Evolutionary conservation across 1,284 basidiomycete species (phyloP), one percentile per base, ranked within the genome.

Genomic region (Cryptococcus maquisensis): DNA sequence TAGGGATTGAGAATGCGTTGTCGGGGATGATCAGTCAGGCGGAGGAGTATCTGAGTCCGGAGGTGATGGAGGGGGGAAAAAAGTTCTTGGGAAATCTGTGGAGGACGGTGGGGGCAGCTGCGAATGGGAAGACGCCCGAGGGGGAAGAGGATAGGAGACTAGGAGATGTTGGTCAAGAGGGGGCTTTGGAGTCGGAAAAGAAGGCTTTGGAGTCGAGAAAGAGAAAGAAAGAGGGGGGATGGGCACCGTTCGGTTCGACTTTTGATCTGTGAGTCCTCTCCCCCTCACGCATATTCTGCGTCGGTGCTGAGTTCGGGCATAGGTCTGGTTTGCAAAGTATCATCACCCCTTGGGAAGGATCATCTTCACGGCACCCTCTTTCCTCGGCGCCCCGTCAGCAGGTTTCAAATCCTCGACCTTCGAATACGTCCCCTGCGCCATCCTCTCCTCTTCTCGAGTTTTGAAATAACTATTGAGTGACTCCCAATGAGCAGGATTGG

Each of bases 1-100:
- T 38, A 43, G n/a, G 23, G 35, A 38, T 36, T 47, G 57, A 10
- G 50, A 51, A 51, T 4, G 54, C 49, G 2, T 28, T 59, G 20
- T 56, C 44, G 13, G 56, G 49, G 3, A 10, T 56, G 13, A 56
- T 56, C 15, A 47, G 24, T 16, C 57, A 59, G 26, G 56, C 57
- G 1, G 57, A 59, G 44, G 57, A 54, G 9, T 59, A 59, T 23
- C 48, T 64, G 16, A 45, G 49, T 32, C 61, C 60, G 3, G 60
- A 65, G 28, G 63, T 66, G 2, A 43, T 68, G 13, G 54, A 65
- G 51, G 63, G 60, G 24, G 70, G 71, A 28, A 72, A 67, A 45
- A 49, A 67, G 41, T 72, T 75, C 48, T 67, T 67, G 63, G 72
- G 68, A 4, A 64, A 64, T 40, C 51, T 75, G 9, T 63, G 73